phyloP scores from a whole-genome alignment of 2,329 filamentous ascomycete species.

The Xylaria sp. region DNA sequence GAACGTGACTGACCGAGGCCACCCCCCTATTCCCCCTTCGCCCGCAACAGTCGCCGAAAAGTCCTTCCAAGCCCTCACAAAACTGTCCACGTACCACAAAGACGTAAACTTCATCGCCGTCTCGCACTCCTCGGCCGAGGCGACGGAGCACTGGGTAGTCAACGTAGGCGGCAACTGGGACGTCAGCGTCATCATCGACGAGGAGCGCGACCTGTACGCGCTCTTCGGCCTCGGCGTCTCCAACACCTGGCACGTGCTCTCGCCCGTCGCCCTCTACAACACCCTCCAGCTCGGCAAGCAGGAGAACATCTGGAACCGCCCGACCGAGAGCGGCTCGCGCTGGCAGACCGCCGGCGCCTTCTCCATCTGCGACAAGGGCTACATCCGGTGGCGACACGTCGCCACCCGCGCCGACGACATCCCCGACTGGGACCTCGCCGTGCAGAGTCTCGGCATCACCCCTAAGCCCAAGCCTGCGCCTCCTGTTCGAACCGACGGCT shows the following conservation, averaged over 20 bases:
- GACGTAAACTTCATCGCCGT: constrained; percentile 55
- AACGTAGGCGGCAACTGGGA: constrained; percentile 52
- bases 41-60: constrained; percentile 59
- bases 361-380: constrained; percentile 49
- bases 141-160: constrained; percentile 54
- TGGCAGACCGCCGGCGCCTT: constrained; percentile 67
- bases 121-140: constrained; percentile 51
- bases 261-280: constrained; percentile 52
- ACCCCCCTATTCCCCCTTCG: not conserved
- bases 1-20: constrained; percentile 3
- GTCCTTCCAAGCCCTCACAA: constrained; percentile 51
- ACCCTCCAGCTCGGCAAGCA: constrained; percentile 52
- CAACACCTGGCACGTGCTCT: constrained; percentile 57
- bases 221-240: constrained; percentile 61
- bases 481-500: constrained; percentile 26
- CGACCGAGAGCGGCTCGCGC: constrained; percentile 59
- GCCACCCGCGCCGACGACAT: constrained; percentile 48
- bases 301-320: constrained; percentile 61
- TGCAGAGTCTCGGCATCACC: constrained; percentile 42
- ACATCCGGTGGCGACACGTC: constrained; percentile 48
- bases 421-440: constrained; percentile 46
- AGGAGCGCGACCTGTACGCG: constrained; percentile 54
- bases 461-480: constrained; percentile 36
- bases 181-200: constrained; percentile 55
- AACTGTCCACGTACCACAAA: constrained; percentile 45